Evolutionary conservation across 306 rosid species (phyloP).

Genomic region (Quercus rubra): DNA sequence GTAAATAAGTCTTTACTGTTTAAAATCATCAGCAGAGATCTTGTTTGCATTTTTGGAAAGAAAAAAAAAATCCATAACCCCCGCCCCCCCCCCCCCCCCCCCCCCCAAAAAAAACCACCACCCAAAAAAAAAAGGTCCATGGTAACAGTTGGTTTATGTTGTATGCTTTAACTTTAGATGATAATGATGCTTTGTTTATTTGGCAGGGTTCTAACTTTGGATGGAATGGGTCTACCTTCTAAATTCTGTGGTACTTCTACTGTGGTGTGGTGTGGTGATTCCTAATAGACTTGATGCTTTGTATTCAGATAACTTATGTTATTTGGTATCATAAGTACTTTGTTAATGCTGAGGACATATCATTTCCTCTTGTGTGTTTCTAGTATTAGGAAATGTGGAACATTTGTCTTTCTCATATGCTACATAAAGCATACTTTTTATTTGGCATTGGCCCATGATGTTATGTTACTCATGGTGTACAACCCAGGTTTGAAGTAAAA

Average conservation of each 20-base stretch:
- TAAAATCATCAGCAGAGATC: slow-evolving; percentile 28
- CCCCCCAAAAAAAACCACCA: not conserved
- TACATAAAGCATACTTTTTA: not conserved
- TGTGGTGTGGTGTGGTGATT: slow-evolving; percentile 1
- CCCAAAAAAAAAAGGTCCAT: not conserved
- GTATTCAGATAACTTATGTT: not conserved
- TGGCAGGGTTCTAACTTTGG: slow-evolving; percentile 91
- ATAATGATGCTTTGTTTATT: slow-evolving; percentile 30
- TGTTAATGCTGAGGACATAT: slow-evolving; percentile 7
- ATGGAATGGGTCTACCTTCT: slow-evolving; percentile 90
- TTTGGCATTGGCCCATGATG: not conserved
- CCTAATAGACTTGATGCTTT: slow-evolving; percentile 14
- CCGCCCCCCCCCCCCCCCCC: not conserved
- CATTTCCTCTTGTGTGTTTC: not conserved
- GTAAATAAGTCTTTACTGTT: slow-evolving; percentile 55
- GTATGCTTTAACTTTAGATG: slow-evolving; percentile 4
- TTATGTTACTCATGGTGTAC: not conserved
- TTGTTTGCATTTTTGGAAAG: not conserved
- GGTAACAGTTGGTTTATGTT: not conserved
- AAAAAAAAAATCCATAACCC: not conserved
- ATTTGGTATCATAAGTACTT: not conserved
- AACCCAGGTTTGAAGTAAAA: not conserved
- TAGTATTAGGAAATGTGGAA: not conserved
- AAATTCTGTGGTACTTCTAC: slow-evolving; percentile 14
- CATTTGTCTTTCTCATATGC: not conserved